phyloP scores from a whole-genome alignment of 495 filamentous ascomycete species.

The Penicillium ucsense region DNA sequence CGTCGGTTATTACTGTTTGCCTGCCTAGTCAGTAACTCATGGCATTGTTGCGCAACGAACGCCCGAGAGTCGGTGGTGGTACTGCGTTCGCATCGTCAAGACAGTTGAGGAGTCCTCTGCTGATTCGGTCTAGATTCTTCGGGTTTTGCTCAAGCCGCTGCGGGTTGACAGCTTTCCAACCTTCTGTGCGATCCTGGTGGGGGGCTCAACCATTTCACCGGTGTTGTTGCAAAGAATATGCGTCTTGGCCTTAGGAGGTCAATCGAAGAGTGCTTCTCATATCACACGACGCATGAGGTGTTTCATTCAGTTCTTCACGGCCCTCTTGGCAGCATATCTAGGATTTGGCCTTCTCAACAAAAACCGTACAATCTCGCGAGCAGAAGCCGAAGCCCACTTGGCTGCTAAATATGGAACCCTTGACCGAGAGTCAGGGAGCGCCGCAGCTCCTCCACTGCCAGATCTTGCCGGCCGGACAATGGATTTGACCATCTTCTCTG shows the following conservation, averaged over 20 bases:
- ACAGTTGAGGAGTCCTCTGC: no score
- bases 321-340: slow-evolving; percentile 39
- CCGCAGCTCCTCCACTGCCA: slow-evolving; percentile 1
- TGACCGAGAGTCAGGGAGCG: not conserved
- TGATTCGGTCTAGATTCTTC: slow-evolving; percentile 6
- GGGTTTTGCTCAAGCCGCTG: slow-evolving; percentile 27
- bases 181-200: slow-evolving; percentile 69
- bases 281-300: slow-evolving; percentile 12
- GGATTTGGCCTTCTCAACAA: slow-evolving; percentile 39
- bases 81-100: no score
- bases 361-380: slow-evolving; percentile 17
- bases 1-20: not conserved
- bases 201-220: slow-evolving; percentile 66
- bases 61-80: not conserved
- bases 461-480: slow-evolving; percentile 66
- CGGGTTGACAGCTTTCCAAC: slow-evolving; percentile 58
- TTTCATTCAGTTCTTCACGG: slow-evolving; percentile 29
- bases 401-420: slow-evolving; percentile 1
- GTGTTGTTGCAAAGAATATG: slow-evolving; percentile 24
- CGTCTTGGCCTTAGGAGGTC: slow-evolving; percentile 12
- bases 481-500: slow-evolving; percentile 77
- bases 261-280: slow-evolving; percentile 8
- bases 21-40: not conserved
- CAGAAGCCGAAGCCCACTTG: slow-evolving; percentile 1
- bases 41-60: no score